Base-by-base conservation (phyloP, 176 grass and related monocot genomes). In the Lolium multiflorum region DNA sequence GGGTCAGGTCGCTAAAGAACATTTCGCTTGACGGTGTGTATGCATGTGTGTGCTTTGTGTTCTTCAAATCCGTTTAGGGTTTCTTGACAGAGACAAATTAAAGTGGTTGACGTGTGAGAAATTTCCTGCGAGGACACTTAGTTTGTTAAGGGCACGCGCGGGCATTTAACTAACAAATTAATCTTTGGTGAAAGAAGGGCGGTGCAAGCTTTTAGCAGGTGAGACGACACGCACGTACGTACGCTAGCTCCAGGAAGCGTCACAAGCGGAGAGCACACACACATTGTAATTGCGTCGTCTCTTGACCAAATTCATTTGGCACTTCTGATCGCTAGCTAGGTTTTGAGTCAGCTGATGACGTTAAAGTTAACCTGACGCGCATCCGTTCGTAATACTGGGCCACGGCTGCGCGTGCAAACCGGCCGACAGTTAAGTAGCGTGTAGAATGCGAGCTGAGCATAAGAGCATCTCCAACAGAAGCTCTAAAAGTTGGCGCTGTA, bases 161-260 rank as follows among this genome's bases (percentile, higher is more conserved):
- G 64, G 64, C 64, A 67, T 31, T 67, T 67, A 67, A 67, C 64
- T 37, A 67, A 67, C 28, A 37, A 43, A 43, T 35, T 35, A 66
- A 67, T 67, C 28, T 17, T 37, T 67, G 24, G 11, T 2, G 25
- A 43, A 64, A 64, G 61, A 28, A 64, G 28, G 1, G 24, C 22
- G 60, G 62, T 67, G 7, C 2, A 37, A 35, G 13, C 64, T 37
- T 67, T 37, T 37, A 67, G 64, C 6, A 37, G 64, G 64, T 67
- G 64, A 67, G 64, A 7, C 62, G n/a, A n/a, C n/a, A n/a, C n/a
- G 62, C 35, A 66, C 64, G 41, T 43, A 43, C 41, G 41, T 43
- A 43, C 41, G 41, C 41, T 35, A 35, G 62, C 25, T 67, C 28
- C 6, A 67, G 64, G 64, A 67, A 67, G 64, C 64, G 28, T 67